A percentile compares a stretch with the other conserved stretches of the same genome.
Evolutionary conservation across 2,329 filamentous ascomycete species (phyloP).

Genomic region (Nemania sp.): DNA sequence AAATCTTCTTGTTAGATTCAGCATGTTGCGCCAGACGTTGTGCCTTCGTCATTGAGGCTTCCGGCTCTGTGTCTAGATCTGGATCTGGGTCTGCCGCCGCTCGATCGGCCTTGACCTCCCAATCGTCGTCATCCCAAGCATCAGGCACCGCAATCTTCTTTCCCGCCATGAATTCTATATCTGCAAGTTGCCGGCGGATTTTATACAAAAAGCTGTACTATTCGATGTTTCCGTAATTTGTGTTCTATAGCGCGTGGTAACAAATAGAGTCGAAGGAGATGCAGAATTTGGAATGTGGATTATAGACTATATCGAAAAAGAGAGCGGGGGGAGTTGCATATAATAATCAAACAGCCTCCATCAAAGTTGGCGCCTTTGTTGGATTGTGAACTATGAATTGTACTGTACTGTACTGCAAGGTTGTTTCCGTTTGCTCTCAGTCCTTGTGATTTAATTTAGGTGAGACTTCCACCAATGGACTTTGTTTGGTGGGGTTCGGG

Average conservation of each 20-base stretch:
- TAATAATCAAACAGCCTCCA: not conserved
- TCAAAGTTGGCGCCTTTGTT: not conserved
- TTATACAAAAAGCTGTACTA: not conserved
- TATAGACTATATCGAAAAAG: too few species aligned
- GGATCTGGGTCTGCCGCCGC: slow-evolving; percentile 52
- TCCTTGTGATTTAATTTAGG: not conserved
- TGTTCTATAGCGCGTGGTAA: not conserved
- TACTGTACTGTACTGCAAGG: too few species aligned
- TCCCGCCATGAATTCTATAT: slow-evolving; percentile 29
- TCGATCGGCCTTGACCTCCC: slow-evolving; percentile 81
- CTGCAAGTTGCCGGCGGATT: not conserved
- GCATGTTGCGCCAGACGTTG: slow-evolving; percentile 84
- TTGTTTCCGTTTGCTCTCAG: not conserved
- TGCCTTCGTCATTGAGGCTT: slow-evolving; percentile 71
- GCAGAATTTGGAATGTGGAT: not conserved
- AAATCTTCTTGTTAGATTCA: slow-evolving; percentile 86
- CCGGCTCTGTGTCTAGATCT: slow-evolving; percentile 52
- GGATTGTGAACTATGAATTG: not conserved
- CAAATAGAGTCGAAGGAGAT: not conserved
- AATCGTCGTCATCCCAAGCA: slow-evolving; percentile 91
- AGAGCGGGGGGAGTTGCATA: not conserved
- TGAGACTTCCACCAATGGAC: not conserved
- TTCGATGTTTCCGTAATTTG: not conserved
- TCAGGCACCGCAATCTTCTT: slow-evolving; percentile 65
- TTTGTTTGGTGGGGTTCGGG: not conserved